Percentiles rank a stretch among this genome's conserved stretches.
These are phyloP conservation scores for Amaranthus cruentus DNA, from an alignment of 148 eudicot species.

Conservation along the genomic window DNA sequence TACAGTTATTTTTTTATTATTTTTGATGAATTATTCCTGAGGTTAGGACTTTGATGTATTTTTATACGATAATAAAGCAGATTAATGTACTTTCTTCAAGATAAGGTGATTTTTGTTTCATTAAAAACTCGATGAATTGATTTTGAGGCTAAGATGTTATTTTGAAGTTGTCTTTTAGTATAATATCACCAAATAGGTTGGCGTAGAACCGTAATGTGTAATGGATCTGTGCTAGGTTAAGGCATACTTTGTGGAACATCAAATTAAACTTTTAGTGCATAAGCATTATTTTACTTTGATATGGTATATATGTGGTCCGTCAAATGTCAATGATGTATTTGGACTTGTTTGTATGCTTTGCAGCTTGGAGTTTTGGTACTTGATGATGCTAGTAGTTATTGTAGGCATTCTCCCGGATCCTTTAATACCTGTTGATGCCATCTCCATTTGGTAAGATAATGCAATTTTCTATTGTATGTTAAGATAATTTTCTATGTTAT, in stretches of 20 bases:
- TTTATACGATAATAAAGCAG: neutral
- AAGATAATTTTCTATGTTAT: neutral
- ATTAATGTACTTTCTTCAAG: neutral
- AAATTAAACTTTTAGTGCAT: neutral
- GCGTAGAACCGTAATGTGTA: neutral
- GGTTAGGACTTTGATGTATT: neutral
- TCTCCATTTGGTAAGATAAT: slow-evolving; percentile 33
- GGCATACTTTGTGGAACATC: neutral
- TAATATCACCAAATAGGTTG: neutral
- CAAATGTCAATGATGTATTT: neutral
- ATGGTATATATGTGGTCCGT: neutral
- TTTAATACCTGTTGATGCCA: slow-evolving; percentile 68
- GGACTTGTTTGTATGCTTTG: slow-evolving; percentile 18
- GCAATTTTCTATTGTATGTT: neutral
- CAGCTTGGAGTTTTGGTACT: slow-evolving; percentile 90
- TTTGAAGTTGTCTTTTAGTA: neutral
- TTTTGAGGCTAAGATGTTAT: neutral
- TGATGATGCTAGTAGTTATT: slow-evolving; percentile 65
- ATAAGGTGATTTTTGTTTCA: neutral
- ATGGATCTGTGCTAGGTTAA: too few species aligned
- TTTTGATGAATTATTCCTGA: too few species aligned
- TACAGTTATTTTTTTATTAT: neutral
- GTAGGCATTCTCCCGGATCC: slow-evolving; percentile 60
- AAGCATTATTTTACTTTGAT: neutral
- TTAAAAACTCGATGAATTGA: neutral